Evolutionary conservation across 495 filamentous ascomycete species (phyloP).

Genomic region (Aspergillus sclerotioniger): DNA sequence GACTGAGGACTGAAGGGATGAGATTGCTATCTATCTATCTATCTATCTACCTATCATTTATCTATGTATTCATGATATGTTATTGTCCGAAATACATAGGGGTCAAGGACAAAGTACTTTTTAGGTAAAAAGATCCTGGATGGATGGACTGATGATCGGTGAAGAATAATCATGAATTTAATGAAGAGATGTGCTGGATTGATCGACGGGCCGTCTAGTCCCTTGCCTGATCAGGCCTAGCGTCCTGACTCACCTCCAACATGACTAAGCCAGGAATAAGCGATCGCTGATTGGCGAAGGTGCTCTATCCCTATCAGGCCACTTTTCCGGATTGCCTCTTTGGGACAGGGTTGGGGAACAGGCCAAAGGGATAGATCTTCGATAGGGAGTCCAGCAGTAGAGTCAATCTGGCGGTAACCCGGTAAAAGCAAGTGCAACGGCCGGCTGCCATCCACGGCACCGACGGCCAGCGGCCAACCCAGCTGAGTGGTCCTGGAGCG

Average conservation of each 20-base stretch:
- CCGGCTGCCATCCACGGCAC: not conserved
- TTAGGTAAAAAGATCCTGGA: too few relatives aligned
- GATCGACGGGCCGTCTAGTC: not conserved
- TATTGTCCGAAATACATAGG: too few relatives aligned
- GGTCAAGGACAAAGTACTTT: too few relatives aligned
- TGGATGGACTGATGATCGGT: too few relatives aligned
- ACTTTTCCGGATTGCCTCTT: conserved; percentile 3
- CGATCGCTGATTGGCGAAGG: not conserved
- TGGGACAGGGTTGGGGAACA: not conserved
- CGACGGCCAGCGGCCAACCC: not conserved
- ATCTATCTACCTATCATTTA: too few relatives aligned
- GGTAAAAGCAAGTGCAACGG: not conserved
- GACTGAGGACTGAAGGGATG: too few relatives aligned
- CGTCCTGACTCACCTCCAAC: not conserved
- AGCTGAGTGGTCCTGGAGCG: not conserved
- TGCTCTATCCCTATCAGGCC: conserved; percentile 1
- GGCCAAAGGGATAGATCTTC: not conserved
- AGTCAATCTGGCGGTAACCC: too few relatives aligned
- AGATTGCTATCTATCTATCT: too few relatives aligned
- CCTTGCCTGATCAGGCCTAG: not conserved
- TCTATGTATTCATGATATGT: too few relatives aligned
- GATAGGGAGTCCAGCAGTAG: too few relatives aligned
- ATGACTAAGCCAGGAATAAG: conserved; percentile 6
- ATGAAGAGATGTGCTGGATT: not conserved
- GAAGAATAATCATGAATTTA: not conserved